phyloP scores from a whole-genome alignment of 2,329 filamentous ascomycete species.

The Endocalyx cinctus region DNA sequence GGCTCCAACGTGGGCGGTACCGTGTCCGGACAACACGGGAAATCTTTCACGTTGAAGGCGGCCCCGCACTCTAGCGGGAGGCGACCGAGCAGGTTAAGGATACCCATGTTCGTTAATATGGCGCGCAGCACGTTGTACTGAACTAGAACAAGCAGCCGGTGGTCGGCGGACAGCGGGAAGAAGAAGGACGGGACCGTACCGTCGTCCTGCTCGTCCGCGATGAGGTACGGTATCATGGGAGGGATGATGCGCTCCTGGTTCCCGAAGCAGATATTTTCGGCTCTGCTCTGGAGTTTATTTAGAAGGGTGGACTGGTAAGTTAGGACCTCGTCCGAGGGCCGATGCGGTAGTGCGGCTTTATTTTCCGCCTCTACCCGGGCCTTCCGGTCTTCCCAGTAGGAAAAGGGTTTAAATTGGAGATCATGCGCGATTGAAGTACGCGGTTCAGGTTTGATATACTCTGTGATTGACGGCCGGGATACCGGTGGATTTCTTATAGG shows the following conservation, averaged over 20 bases:
- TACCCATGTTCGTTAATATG: slow-evolving; percentile 18
- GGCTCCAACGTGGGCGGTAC: slow-evolving; percentile 18
- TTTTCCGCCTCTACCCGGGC: slow-evolving; percentile 3
- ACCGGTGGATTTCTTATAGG: background rate
- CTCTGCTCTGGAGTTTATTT: background rate
- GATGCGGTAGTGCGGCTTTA: background rate
- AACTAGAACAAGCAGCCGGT: slow-evolving; percentile 18
- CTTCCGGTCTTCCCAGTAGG: slow-evolving; percentile 16
- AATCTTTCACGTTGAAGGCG: slow-evolving; percentile 13
- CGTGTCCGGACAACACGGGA: slow-evolving; percentile 12
- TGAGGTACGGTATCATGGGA: slow-evolving; percentile 17
- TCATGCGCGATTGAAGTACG: slow-evolving; percentile 1
- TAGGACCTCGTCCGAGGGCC: background rate
- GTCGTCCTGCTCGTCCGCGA: slow-evolving; percentile 1
- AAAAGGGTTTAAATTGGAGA: slow-evolving; percentile 12
- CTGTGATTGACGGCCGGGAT: slow-evolving; percentile 1
- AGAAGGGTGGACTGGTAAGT: background rate
- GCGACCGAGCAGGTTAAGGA: slow-evolving; percentile 16
- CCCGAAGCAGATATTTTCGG: background rate
- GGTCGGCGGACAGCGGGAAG: slow-evolving; percentile 20
- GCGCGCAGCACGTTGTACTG: slow-evolving; percentile 20
- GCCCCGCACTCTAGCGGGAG: slow-evolving; percentile 19
- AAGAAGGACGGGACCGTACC: slow-evolving; percentile 7
- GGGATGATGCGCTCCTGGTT: slow-evolving; percentile 6
- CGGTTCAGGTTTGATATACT: background rate